Evolutionary conservation across 1,139 yeast genomes (phyloP).

Genomic region (Yamadazyma mexicana): DNA sequence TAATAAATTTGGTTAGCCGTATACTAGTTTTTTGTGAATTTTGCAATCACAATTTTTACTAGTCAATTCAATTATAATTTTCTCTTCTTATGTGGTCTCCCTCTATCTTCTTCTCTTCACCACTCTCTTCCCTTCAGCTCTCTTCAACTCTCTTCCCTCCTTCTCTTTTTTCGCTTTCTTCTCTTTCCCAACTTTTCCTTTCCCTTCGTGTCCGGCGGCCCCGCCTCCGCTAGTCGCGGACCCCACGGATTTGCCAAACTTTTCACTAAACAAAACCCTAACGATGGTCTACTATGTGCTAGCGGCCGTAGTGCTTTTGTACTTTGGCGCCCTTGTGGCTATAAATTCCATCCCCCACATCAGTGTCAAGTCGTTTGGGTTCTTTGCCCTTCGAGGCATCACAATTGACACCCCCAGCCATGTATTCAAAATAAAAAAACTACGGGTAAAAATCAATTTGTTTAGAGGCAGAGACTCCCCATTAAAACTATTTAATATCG

Average conservation of each 20-base stretch:
- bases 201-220: no score
- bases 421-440: conserved; percentile 20
- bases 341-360: conserved; percentile 37
- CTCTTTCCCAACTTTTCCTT: not conserved
- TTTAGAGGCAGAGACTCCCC: conserved; percentile 27
- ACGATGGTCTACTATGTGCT: conserved; percentile 3
- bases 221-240: not conserved
- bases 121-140: no score
- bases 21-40: no score
- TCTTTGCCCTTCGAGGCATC: conserved; percentile 34
- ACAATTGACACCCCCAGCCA: conserved; percentile 21
- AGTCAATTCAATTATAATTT: no score
- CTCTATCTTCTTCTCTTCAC: no score
- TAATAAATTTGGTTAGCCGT: no score
- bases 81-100: no score
- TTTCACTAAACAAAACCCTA: not conserved
- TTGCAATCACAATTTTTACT: no score
- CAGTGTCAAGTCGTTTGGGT: conserved; percentile 36
- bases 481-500: conserved; percentile 32
- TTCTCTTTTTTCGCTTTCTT: no score
- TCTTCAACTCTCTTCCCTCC: no score
- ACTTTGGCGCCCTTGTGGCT: conserved; percentile 19
- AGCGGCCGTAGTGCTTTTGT: conserved; percentile 6
- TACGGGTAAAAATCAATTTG: conserved; percentile 28
- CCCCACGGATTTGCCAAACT: not conserved